Conservation (phyloP, 306 rosid genomes). For the Abrus pulchellus region DNA sequence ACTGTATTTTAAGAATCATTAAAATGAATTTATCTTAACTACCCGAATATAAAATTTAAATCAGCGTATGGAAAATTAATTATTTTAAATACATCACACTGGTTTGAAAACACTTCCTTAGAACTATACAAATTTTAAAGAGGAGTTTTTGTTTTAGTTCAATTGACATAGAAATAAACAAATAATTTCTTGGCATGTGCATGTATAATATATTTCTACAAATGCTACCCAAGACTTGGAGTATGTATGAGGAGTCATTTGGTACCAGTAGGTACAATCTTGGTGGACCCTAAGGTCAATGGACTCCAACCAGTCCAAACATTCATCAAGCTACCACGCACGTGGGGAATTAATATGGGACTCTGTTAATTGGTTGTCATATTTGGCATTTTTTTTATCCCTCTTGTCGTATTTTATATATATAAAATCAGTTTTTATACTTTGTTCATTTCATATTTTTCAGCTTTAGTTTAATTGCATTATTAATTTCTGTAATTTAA, state of each 20-base stretch:
- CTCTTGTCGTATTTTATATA: background rate
- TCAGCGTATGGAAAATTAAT: background rate
- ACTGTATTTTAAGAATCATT: too few species aligned
- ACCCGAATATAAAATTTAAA: background rate
- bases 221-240: background rate
- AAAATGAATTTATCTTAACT: background rate
- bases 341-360: conserved; percentile 55
- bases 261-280: conserved; percentile 40
- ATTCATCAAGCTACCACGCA: conserved; percentile 52
- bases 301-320: conserved; percentile 39
- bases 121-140: background rate
- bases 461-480: too few species aligned
- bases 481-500: too few species aligned
- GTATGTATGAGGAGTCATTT: conserved; percentile 3
- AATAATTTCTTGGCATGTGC: background rate
- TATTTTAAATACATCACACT: background rate
- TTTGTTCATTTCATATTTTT: too few species aligned
- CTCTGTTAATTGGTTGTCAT: conserved; percentile 31
- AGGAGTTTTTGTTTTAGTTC: background rate
- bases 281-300: conserved; percentile 53
- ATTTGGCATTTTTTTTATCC: background rate
- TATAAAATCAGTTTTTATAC: too few species aligned
- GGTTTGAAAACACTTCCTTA: background rate
- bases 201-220: background rate
- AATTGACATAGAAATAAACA: background rate